A percentile compares a stretch with the other conserved stretches of the same genome.
phyloP scores from a whole-genome alignment of 2,329 filamentous ascomycete species.

The Zalaria obscura region DNA sequence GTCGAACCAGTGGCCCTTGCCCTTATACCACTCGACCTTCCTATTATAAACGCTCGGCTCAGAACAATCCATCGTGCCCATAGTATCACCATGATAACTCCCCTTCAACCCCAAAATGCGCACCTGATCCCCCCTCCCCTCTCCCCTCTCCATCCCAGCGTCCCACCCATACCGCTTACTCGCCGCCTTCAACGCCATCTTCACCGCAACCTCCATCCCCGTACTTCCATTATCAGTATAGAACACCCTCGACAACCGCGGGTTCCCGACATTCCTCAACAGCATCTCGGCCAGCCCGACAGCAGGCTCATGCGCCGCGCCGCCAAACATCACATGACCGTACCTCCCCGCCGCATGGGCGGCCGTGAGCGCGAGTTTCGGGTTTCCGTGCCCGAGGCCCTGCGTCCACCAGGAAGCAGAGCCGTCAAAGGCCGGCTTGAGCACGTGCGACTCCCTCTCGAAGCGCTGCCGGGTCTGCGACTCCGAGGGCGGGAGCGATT shows the following conservation, averaged over 20 bases:
- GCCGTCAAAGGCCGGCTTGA: constrained; percentile 62
- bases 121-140: constrained; percentile 38
- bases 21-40: constrained; percentile 75
- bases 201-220: constrained; percentile 69
- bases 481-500: constrained; percentile 12
- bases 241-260: constrained; percentile 57
- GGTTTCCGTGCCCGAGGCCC: constrained; percentile 67
- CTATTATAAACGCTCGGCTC: constrained; percentile 68
- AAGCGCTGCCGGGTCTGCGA: background rate
- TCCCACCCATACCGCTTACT: constrained; percentile 53
- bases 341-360: constrained; percentile 73
- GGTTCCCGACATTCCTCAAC: constrained; percentile 45
- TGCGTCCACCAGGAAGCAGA: constrained; percentile 91
- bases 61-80: constrained; percentile 75
- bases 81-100: constrained; percentile 77
- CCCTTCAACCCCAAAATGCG: constrained; percentile 63
- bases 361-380: constrained; percentile 55
- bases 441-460: constrained; percentile 18
- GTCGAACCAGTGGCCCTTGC: constrained; percentile 66
- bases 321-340: constrained; percentile 79
- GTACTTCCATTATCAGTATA: constrained; percentile 78
- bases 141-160: background rate
- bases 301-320: constrained; percentile 65
- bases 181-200: constrained; percentile 66
- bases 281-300: constrained; percentile 53